Conservation (phyloP, 257 asterid genomes). For the Echites panduratus region DNA sequence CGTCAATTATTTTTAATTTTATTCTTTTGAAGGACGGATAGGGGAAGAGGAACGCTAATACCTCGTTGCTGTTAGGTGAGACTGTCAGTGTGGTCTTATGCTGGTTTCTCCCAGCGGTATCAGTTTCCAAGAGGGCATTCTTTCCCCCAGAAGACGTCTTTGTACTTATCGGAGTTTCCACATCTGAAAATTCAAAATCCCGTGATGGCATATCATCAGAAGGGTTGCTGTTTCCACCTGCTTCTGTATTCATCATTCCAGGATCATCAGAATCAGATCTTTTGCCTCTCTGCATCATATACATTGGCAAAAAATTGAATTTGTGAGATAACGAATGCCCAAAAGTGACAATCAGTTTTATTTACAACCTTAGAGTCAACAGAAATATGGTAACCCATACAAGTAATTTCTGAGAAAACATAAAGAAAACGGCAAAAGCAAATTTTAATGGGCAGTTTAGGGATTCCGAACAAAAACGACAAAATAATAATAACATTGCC, state of each 20-base stretch:
- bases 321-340: not conserved
- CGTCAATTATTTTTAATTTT: not conserved
- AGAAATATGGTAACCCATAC: not conserved
- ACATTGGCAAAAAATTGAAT: conserved; percentile 3
- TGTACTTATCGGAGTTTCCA: conserved; percentile 18
- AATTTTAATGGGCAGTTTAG: not conserved
- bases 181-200: conserved; percentile 19
- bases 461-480: not conserved
- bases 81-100: conserved; percentile 27
- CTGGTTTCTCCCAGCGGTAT: conserved; percentile 40
- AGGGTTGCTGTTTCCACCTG: conserved; percentile 27
- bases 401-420: not conserved
- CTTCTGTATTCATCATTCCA: conserved; percentile 28
- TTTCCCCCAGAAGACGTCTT: conserved; percentile 27
- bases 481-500: not conserved
- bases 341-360: conserved; percentile 4
- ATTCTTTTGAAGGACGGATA: not conserved
- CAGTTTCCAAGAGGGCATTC: conserved; percentile 26
- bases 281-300: conserved; percentile 25
- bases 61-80: conserved; percentile 38
- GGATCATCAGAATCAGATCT: conserved; percentile 35
- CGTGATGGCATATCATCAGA: conserved; percentile 27
- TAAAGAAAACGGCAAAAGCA: conserved; percentile 2
- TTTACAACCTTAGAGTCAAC: not conserved
- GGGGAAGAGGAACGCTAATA: conserved; percentile 20